Evolutionary conservation across 1,139 yeast species (phyloP).

Genomic region (Blastobotrys ciferrii): DNA sequence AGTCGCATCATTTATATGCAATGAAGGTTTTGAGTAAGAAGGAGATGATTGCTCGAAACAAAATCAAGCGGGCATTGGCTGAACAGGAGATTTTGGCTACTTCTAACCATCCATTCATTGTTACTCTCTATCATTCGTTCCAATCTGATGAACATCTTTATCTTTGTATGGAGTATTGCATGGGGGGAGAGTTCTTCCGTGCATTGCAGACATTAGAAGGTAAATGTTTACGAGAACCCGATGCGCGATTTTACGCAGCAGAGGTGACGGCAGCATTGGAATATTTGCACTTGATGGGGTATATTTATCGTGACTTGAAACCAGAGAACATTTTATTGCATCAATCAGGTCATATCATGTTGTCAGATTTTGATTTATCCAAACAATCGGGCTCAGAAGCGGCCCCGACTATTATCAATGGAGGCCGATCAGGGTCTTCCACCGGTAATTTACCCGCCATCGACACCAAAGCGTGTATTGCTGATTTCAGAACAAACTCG

Average conservation of each 20-base stretch:
- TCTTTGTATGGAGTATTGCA: conserved; percentile 96
- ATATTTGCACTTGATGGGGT: conserved; percentile 93
- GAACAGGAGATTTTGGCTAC: conserved; percentile 97
- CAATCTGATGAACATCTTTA: conserved; percentile 92
- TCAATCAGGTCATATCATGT: conserved; percentile 96
- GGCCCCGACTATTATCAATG: conserved; percentile 43
- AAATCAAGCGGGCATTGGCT: conserved; percentile 89
- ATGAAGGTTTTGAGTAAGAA: conserved; percentile 87
- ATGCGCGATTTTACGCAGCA: conserved; percentile 92
- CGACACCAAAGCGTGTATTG: conserved; percentile 92
- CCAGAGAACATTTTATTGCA: conserved; percentile 93
- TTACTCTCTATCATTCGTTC: conserved; percentile 92
- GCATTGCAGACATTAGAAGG: conserved; percentile 90
- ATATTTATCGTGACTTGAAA: conserved; percentile 88
- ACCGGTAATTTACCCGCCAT: conserved; percentile 42
- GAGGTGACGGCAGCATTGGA: conserved; percentile 98
- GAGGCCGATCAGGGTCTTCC: conserved; percentile 34
- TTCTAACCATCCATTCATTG: conserved; percentile 95
- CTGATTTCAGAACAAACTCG: conserved; percentile 93
- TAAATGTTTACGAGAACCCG: conserved; percentile 81
- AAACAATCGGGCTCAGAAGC: conserved; percentile 74
- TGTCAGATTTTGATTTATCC: conserved; percentile 92
- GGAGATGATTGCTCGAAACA: conserved; percentile 94
- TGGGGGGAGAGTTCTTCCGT: conserved; percentile 98
- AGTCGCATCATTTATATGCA: conserved; percentile 74